phyloP scores from a whole-genome alignment of 345 rosid genomes.

The Gossypium australe region DNA sequence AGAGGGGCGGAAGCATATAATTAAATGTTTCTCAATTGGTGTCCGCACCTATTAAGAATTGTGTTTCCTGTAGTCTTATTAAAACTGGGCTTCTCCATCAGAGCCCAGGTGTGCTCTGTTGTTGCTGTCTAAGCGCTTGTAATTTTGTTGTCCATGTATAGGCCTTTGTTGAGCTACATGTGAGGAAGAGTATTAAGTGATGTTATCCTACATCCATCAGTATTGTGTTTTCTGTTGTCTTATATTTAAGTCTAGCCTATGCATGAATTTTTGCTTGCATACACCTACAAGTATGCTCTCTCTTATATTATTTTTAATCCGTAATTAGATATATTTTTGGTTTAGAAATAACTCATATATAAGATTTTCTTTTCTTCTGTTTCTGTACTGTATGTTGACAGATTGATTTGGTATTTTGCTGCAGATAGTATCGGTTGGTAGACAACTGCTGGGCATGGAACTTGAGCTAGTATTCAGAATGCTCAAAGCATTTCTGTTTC shows the following conservation, averaged over 20 bases:
- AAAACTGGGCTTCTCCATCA: neutral
- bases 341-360: neutral
- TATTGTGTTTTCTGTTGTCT: neutral
- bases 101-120: neutral
- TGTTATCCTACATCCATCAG: too few species aligned
- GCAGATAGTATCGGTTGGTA: conserved; percentile 77
- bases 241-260: neutral
- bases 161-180: neutral
- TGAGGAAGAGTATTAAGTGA: neutral
- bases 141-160: neutral
- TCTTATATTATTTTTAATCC: neutral
- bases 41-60: neutral
- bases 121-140: neutral
- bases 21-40: neutral
- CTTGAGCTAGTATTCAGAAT: conserved; percentile 85
- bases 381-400: neutral
- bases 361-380: neutral
- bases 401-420: conserved; percentile 1
- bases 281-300: neutral
- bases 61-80: neutral
- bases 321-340: neutral
- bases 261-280: neutral
- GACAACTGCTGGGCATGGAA: conserved; percentile 58
- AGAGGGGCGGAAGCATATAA: neutral
- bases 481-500: conserved; percentile 85